Base-by-base conservation (phyloP, 305 asterid species). In the Fraxinus velutina region DNA sequence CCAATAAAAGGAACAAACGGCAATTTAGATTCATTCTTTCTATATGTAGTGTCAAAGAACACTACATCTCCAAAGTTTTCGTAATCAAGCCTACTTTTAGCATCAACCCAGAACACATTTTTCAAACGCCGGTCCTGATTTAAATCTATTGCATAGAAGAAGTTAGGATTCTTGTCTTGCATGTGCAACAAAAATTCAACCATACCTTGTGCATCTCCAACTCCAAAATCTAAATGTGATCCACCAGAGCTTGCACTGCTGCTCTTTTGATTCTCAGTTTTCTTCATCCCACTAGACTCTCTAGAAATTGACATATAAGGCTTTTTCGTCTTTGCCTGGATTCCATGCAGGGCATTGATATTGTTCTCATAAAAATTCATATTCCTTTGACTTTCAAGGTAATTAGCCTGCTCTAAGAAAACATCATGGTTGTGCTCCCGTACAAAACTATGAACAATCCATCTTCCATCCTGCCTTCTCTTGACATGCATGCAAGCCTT, bases 401-500 rank as follows among this genome's bases (percentile, higher is more conserved):
- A 15, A 62, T 64, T 84, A 79, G 84, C 71, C 77, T 60, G 72
- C 74, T 82, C 89, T 36, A 78, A 81, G 77, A 80, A 78, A 71
- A 85, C 83, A 68, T 87, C 92, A 76, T 90, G 93, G 84, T 87
- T 90, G 83, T 90, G 93, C 83, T 90, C 91, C 79, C 62, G 33
- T 44, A 85, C 42, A 24, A 89, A 86, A 78, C 84, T 85, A 64
- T 79, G 52, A 55, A 89, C 79, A 72, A 76, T 78, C 92, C 93
- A 90, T 79, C 84, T 86, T 32, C 89, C 93, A 75, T 90, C 93
- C 42, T 84, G 84, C 85, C 89, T 84, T 79, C 88, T 75, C 87
- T 90, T 90, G n/a, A 88, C 92, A 76, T 90, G 93, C 92, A 90
- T 81, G 78, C 92, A 86, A 77, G 93, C 91, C 73, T 88, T 88